Percentiles rank a stretch among this genome's conserved stretches.
Conservation (phyloP, 108 stramenopile genomes). For the Skeletonema costatum region DNA sequence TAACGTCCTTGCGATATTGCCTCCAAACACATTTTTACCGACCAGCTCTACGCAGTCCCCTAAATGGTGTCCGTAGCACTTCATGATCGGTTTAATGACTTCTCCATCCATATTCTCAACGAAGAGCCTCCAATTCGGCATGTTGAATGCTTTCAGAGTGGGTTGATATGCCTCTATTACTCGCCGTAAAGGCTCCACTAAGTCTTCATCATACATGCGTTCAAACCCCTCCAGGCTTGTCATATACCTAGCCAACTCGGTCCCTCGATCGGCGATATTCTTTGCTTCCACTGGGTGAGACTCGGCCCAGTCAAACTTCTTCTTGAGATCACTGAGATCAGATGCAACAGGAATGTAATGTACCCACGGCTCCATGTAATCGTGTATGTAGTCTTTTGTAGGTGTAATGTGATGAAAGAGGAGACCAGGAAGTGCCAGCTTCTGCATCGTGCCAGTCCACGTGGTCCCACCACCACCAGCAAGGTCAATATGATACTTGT, state of each 20-base stretch:
- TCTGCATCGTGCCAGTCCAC: slow-evolving; percentile 22
- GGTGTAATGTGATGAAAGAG: slow-evolving; percentile 33
- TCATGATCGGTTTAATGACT: background rate
- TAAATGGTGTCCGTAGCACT: background rate
- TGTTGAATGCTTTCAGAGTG: background rate
- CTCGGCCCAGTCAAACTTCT: slow-evolving; percentile 16
- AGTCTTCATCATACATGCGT: background rate
- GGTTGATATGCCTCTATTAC: slow-evolving; percentile 1
- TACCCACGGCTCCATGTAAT: slow-evolving; percentile 8
- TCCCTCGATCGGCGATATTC: slow-evolving; percentile 1
- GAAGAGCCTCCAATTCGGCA: background rate
- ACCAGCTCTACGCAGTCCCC: background rate
- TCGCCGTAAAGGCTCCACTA: slow-evolving; percentile 3
- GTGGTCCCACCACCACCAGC: slow-evolving; percentile 17
- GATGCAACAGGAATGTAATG: slow-evolving; percentile 9
- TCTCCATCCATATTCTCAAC: background rate
- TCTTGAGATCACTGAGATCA: slow-evolving; percentile 10
- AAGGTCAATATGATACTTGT: slow-evolving; percentile 1
- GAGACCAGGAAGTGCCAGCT: slow-evolving; percentile 19
- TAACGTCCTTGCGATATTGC: background rate
- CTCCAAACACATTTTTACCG: background rate
- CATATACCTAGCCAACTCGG: background rate
- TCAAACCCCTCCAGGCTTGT: background rate
- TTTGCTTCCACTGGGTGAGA: slow-evolving; percentile 6
- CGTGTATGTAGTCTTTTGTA: slow-evolving; percentile 23